phyloP scores from a whole-genome alignment of 345 rosid species.

The Ailanthus altissimus region DNA sequence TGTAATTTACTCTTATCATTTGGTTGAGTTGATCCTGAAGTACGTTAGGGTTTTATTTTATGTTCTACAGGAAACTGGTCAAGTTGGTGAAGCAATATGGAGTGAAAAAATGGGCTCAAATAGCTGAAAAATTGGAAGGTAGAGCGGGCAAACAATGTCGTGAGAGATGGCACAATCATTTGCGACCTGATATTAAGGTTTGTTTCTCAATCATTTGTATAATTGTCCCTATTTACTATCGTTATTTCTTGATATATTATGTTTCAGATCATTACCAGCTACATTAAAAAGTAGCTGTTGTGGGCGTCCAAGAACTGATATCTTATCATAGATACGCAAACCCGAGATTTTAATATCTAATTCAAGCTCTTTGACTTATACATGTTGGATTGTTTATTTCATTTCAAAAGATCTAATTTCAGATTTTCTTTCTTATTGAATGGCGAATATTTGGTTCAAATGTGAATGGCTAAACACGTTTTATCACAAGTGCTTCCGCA shows the following conservation, averaged over 20 bases:
- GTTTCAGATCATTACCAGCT: too few species aligned
- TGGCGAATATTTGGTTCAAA: neutral
- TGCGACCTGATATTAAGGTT: slow-evolving; percentile 93
- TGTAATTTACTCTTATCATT: neutral
- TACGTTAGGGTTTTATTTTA: slow-evolving; percentile 12
- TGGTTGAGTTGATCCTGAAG: neutral
- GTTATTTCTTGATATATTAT: too few species aligned
- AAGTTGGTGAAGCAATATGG: slow-evolving; percentile 86
- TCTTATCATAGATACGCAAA: too few species aligned
- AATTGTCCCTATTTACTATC: too few species aligned
- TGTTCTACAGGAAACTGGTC: slow-evolving; percentile 60
- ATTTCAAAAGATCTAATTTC: too few species aligned
- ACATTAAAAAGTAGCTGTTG: too few species aligned
- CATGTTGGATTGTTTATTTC: neutral
- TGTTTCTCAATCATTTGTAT: neutral
- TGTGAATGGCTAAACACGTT: neutral
- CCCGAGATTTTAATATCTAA: too few species aligned
- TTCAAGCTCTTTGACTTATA: too few species aligned
- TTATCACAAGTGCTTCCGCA: too few species aligned
- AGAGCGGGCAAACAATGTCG: slow-evolving; percentile 98
- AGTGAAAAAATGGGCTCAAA: slow-evolving; percentile 82
- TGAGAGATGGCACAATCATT: slow-evolving; percentile 98
- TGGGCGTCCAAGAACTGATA: too few species aligned
- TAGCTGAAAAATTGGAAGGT: slow-evolving; percentile 73
- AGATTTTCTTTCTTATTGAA: neutral